These are phyloP conservation scores for Eimeria maxima DNA, from an alignment of 169 alveolate genomes.

Conservation along the genomic window DNA sequence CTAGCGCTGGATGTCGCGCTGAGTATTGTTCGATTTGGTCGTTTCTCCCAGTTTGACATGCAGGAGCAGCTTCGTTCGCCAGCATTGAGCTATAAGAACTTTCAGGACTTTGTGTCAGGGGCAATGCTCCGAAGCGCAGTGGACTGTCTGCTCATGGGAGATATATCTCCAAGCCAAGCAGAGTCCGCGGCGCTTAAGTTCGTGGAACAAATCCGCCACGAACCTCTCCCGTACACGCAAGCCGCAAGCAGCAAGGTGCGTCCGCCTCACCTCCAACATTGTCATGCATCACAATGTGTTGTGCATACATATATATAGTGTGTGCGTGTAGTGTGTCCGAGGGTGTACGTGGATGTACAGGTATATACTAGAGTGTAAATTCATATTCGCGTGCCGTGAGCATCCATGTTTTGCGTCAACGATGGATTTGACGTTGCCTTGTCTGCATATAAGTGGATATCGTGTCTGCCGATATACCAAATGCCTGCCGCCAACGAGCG, in stretches of 20 bases:
- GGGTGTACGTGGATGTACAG: too few relatives aligned
- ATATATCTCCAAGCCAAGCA: constrained; percentile 55
- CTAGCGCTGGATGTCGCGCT: constrained; percentile 78
- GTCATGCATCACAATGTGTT: too few relatives aligned
- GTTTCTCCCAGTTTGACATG: constrained; percentile 61
- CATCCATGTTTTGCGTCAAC: too few relatives aligned
- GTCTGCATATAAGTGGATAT: too few relatives aligned
- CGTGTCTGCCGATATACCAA: too few relatives aligned
- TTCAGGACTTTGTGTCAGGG: background rate
- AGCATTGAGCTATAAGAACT: background rate
- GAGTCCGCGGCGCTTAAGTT: constrained; percentile 53
- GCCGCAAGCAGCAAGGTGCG: constrained; percentile 80
- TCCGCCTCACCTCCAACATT: background rate
- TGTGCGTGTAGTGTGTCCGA: too few relatives aligned
- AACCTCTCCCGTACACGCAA: constrained; percentile 47
- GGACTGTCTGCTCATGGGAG: constrained; percentile 83
- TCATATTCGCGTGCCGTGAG: too few relatives aligned
- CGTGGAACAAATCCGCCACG: background rate
- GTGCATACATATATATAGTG: too few relatives aligned
- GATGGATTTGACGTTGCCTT: too few relatives aligned
- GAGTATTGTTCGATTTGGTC: constrained; percentile 26
- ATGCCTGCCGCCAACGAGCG: too few relatives aligned
- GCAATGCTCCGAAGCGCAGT: constrained; percentile 15
- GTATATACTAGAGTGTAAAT: too few relatives aligned
- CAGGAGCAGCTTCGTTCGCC: constrained; percentile 2